Evolutionary conservation across 495 filamentous ascomycete species (phyloP).

Genomic region (Trypethelium eluteriae): DNA sequence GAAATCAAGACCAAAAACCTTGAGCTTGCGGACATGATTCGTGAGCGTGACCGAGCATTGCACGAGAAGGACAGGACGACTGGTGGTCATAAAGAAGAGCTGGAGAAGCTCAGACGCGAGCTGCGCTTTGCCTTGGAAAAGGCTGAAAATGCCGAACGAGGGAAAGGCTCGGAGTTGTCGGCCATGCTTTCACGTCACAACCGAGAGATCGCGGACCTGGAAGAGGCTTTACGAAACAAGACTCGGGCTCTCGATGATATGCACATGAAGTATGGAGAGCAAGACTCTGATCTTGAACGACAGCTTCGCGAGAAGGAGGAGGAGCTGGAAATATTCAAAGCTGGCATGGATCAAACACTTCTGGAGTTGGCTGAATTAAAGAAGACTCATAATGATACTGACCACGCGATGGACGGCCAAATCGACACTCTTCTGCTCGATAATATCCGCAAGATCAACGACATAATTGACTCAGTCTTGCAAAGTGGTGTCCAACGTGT

Average conservation of each 20-base stretch:
- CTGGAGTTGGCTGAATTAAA: conserved; percentile 81
- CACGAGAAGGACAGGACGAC: conserved; percentile 80
- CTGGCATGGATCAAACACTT: conserved; percentile 90
- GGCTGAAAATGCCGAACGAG: conserved; percentile 83
- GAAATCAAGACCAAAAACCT: conserved; percentile 99
- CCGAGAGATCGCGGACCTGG: conserved; percentile 89
- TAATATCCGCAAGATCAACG: conserved; percentile 86
- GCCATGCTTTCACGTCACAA: conserved; percentile 93
- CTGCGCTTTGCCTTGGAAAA: conserved; percentile 86
- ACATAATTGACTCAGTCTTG: conserved; percentile 94
- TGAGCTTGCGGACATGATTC: conserved; percentile 96
- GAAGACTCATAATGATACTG: conserved; percentile 58
- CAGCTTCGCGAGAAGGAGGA: conserved; percentile 87
- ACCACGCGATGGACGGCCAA: conserved; percentile 78
- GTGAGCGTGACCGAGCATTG: conserved; percentile 88
- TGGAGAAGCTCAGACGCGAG: conserved; percentile 96
- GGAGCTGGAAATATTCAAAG: conserved; percentile 93
- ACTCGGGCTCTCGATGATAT: conserved; percentile 79
- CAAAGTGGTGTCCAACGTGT: conserved; percentile 90
- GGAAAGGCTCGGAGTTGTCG: conserved; percentile 88
- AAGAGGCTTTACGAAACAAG: conserved; percentile 86
- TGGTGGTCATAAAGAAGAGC: conserved; percentile 82
- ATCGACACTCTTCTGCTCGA: conserved; percentile 79
- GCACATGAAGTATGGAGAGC: conserved; percentile 65
- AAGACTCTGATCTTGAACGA: conserved; percentile 75